phyloP scores from a whole-genome alignment of 2,329 filamentous ascomycete species.

The Neurospora crassa region DNA sequence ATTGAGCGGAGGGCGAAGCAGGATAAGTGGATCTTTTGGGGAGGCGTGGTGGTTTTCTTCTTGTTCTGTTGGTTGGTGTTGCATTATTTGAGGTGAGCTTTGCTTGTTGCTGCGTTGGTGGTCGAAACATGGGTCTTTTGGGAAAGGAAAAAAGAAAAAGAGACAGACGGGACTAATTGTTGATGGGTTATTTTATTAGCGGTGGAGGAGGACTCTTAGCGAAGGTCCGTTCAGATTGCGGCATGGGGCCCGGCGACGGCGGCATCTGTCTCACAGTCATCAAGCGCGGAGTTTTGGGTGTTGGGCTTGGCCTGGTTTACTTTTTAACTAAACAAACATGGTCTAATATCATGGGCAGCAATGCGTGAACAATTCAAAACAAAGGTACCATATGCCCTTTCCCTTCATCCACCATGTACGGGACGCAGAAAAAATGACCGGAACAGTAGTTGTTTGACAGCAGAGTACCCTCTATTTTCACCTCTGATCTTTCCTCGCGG shows the following conservation, averaged over 20 bases:
- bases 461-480: neutral
- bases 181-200: neutral
- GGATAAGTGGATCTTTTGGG: slow-evolving; percentile 98
- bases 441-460: neutral
- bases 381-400: neutral
- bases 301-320: neutral
- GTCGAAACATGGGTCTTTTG: neutral
- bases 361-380: neutral
- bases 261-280: slow-evolving; percentile 4
- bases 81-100: slow-evolving; percentile 62
- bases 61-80: slow-evolving; percentile 86
- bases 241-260: neutral
- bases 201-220: neutral
- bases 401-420: neutral
- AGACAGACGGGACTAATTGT: neutral
- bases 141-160: neutral
- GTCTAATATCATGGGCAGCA: neutral
- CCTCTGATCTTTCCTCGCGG: neutral
- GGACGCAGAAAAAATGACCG: neutral
- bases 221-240: neutral
- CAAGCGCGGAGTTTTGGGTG: slow-evolving; percentile 14
- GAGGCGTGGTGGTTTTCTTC: slow-evolving; percentile 77
- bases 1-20: slow-evolving; percentile 84
- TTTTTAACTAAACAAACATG: neutral
- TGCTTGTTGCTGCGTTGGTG: neutral